A percentile compares a stretch with the other conserved stretches of the same genome.
phyloP scores from a whole-genome alignment of 345 rosid species.

The Passiflora organensis region DNA sequence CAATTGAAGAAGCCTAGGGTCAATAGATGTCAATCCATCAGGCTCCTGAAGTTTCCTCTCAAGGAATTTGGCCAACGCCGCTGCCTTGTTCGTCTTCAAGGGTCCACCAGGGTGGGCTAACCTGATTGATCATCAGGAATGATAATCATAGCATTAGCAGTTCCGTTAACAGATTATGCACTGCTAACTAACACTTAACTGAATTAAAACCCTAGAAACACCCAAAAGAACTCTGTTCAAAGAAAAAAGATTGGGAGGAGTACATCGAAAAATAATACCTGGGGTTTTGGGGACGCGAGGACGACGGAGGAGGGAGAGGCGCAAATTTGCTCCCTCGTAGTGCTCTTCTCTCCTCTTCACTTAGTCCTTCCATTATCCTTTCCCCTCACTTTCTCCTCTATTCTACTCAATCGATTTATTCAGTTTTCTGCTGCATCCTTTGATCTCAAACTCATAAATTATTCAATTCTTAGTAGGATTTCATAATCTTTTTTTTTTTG shows the following conservation, averaged over 20 bases:
- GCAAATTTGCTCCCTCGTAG: constrained; percentile 97
- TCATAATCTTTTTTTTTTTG: no score
- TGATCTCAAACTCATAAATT: no score
- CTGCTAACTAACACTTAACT: not conserved
- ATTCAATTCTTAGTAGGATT: no score
- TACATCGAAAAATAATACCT: constrained; percentile 24
- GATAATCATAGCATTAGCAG: not conserved
- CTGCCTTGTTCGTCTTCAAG: constrained; percentile 88
- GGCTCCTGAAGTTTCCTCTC: constrained; percentile 89
- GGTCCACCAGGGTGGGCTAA: constrained; percentile 96
- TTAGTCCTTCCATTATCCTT: constrained; percentile 43
- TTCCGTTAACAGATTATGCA: not conserved
- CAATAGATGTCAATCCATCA: constrained; percentile 60
- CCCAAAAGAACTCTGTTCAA: no score
- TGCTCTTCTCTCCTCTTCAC: constrained; percentile 85
- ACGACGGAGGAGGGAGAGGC: constrained; percentile 57
- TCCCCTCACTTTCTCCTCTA: not conserved
- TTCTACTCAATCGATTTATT: no score
- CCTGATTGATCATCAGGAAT: constrained; percentile 21
- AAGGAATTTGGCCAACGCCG: constrained; percentile 84
- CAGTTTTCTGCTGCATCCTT: no score
- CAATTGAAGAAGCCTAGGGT: constrained; percentile 67
- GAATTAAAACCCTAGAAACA: not conserved
- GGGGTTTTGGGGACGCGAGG: constrained; percentile 42
- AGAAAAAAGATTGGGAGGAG: not conserved